Base-by-base conservation (phyloP, 169 alveolate genomes). In the Cryptosporidium xiaoi region DNA sequence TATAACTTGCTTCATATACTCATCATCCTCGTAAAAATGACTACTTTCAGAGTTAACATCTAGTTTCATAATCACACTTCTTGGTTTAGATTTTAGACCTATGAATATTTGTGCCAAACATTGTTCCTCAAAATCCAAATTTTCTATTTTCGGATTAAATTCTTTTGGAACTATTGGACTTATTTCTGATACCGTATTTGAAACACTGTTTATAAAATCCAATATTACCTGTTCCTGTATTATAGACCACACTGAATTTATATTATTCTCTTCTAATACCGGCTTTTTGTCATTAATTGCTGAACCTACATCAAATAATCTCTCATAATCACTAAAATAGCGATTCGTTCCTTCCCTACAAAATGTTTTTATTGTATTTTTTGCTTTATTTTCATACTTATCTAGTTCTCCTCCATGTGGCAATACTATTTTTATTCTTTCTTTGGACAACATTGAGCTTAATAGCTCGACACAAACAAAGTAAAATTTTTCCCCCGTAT, bases 401-500 rank as follows among this genome's bases (percentile, higher is more conserved):
- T 62, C 51, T 13, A 69, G 24, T 40, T 62, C 87, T 20, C 58
- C 71, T 40, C 87, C 87, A 44, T 77, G 71, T 24, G 71, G 87
- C 15, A 77, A n/a, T 36, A 20, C 55, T 16, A 77, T 44, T 33
- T 56, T 34, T 13, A 36, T 56, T 50, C 64, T 77, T 16, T 53
- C 40, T n/a, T 62, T 51, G 7, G 71, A 60, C 13, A 77, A 34
- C 51, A 77, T 27, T 27, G 87, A 77, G 20, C 71, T 51, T 16
- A 77, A 13, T 7, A 77, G 8, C 36, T 77, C 87, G 16, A 77
- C 64, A 62, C 87, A 77, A 44, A 77, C 87, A 77, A 77, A 77
- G 3, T 58, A 44, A 60, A 77, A 77, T 60, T 77, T 77, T 18
- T 77, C 87, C 44, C 87, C 56, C 31, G 69, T 44, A 66, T 77